Evolutionary conservation across 2,329 filamentous ascomycete genomes (phyloP).

Genomic region (Neocucurbitaria cava): DNA sequence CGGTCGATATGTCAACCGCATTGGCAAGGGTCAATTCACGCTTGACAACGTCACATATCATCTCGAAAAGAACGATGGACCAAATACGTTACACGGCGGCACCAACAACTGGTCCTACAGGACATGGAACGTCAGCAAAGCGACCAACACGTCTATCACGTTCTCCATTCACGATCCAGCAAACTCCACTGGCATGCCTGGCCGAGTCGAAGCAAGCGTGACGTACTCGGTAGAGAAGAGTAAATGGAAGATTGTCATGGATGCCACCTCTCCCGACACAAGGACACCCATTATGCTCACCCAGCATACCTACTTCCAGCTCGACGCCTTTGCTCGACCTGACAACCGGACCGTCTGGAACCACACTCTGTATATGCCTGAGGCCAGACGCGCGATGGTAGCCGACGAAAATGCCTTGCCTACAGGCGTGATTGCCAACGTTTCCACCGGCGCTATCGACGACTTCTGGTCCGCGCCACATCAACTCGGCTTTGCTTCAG

Average conservation of each 20-base stretch:
- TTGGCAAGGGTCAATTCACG: constrained; percentile 39
- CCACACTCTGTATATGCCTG: constrained; percentile 43
- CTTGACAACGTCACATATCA: constrained; percentile 39
- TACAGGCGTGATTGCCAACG: constrained; percentile 39
- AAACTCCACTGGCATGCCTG: constrained; percentile 43
- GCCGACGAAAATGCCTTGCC: constrained; percentile 39
- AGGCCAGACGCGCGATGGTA: constrained; percentile 34
- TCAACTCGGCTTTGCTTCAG: constrained; percentile 40
- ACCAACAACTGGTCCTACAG: constrained; percentile 45
- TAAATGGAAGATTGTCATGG: constrained; percentile 43
- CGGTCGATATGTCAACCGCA: constrained; percentile 44
- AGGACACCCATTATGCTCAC: constrained; percentile 44
- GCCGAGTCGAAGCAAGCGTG: constrained; percentile 36
- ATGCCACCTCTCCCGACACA: constrained; percentile 34
- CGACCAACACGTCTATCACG: constrained; percentile 38
- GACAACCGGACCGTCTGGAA: constrained; percentile 43
- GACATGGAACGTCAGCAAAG: constrained; percentile 36
- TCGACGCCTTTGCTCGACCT: constrained; percentile 42
- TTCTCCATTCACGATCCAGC: constrained; percentile 39
- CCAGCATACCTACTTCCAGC: constrained; percentile 47
- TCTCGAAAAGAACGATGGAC: constrained; percentile 39
- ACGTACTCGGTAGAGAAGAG: constrained; percentile 43
- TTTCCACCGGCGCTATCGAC: constrained; percentile 31
- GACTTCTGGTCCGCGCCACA: constrained; percentile 44
- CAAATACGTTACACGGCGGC: constrained; percentile 44